Base-by-base conservation (phyloP, 345 rosid genomes). In the Eutrema japonicum region DNA sequence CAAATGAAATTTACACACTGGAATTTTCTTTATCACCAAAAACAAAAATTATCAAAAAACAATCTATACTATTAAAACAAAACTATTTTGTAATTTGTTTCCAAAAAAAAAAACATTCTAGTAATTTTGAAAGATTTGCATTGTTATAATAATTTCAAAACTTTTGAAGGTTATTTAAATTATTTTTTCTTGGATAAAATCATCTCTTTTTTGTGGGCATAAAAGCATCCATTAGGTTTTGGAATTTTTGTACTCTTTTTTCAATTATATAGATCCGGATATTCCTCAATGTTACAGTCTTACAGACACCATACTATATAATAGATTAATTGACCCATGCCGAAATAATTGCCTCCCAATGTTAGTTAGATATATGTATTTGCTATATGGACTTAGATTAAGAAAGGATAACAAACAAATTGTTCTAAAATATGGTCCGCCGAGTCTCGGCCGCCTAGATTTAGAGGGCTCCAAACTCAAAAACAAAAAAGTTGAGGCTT, bases 341-440 rank as follows among this genome's bases (percentile, higher is more conserved):
- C 43, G 1, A 57, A 48, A 74, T 66, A 74, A 74, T 58, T 74
- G 73, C 12, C 26, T 40, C 45, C 9, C 10, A 22, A 37, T 64
- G 62, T 46, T 75, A 58, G 47, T 74, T 65, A 55, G 42, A 33
- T 22, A 22, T 22, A 22, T 22, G 26, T 41, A 16, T 36, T 45
- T 55, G 29, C 33, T 43, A 2, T 43, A 13, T 26, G 10, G 47
- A 9, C 8, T 22, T 70, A 70, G 30, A 22, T 37, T 59, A 59
- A 22, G 7, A 43, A 72, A 72, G 16, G 37, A 41, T 71, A 62
- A 12, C 63, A 51, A 51, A 52, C 27, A 41, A 14, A 22, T 40
- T 52, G 64, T 37, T 26, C n/a, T 50, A 12, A 50, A 12, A 10
- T 26, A 26, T 50, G 55, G 33, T 2, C 18, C 18, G 18, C 18